Base-by-base conservation (phyloP, 306 rosid species). In the Lathyrus oleraceus region DNA sequence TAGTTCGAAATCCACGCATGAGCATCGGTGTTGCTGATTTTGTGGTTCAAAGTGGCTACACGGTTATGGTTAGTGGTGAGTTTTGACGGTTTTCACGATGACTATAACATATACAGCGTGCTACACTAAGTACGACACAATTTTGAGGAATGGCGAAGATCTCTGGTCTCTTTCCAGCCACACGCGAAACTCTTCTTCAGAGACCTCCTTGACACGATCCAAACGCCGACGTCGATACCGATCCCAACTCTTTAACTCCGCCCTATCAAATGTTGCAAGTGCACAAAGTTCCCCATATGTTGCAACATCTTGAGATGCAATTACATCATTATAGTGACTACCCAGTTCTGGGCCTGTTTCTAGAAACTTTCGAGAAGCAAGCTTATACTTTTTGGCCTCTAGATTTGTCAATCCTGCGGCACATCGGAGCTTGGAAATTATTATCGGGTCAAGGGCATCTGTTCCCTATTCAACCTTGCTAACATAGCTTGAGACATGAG, bases 231-330 rank as follows among this genome's bases (percentile, higher is more conserved):
- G n/a, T n/a, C n/a, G n/a, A n/a, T n/a, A n/a, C n/a, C n/a, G n/a
- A n/a, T n/a, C n/a, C n/a, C n/a, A n/a, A n/a, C n/a, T n/a, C 99
- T 95, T 95, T 70, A 95, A 74, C 83, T 95, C 99, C 8, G 89
- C 53, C 63, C 97, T 79, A 80, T 95, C 99, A 82, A 95, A 95
- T 76, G 87, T 89, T 67, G 99, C 99, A 58, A 95, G 99, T 5
- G 99, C 99, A 82, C 96, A 91, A 73, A 95, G 99, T 45, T 96
- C 99, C 42, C 99, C 99, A 75, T 95, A 95, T 1, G 96, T 95
- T 30, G 99, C 96, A 81, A 95, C 92, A 83, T 95, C 99, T 80
- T 91, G 99, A 60, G 96, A 78, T 40, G 99, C 97, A 82, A 95
- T 91, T 44, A 95, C 96, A 64, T 95, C 99, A 76, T 86, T 91